Evolutionary conservation across 805 yeast species (phyloP).

Genomic region (Scheffersomyces ergatensis): DNA sequence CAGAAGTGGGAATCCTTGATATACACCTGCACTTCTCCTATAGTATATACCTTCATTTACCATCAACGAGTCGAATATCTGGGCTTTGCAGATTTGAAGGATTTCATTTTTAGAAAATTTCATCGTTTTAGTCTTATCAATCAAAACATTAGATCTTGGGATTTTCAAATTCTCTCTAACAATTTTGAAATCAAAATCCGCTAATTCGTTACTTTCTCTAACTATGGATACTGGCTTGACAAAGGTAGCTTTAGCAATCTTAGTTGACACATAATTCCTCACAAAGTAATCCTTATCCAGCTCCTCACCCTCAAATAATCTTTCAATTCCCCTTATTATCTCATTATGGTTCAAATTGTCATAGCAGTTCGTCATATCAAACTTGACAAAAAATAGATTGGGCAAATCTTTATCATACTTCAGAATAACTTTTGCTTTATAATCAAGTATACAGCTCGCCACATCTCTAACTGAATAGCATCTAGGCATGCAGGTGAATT

Average conservation of each 20-base stretch:
- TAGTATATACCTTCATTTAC: conserved; percentile 24
- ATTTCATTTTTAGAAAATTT: conserved; percentile 44
- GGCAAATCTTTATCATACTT: conserved; percentile 23
- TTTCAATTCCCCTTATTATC: conserved; percentile 30
- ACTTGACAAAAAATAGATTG: conserved; percentile 52
- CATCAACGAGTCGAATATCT: conserved; percentile 51
- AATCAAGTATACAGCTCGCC: conserved; percentile 34
- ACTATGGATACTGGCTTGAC: conserved; percentile 1
- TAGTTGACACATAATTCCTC: not conserved
- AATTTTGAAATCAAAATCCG: conserved; percentile 4
- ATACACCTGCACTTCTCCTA: conserved; percentile 65
- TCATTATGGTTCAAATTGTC: conserved; percentile 61
- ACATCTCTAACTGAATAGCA: conserved; percentile 47
- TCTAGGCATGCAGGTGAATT: conserved; percentile 18
- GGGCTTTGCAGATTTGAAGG: conserved; percentile 44
- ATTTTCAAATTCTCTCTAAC: not conserved
- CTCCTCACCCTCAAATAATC: conserved; percentile 22
- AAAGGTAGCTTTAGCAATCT: not conserved
- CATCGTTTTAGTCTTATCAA: conserved; percentile 23
- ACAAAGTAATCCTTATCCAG: conserved; percentile 16
- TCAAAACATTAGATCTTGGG: conserved; percentile 4
- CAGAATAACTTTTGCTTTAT: conserved; percentile 20
- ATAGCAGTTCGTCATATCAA: conserved; percentile 76
- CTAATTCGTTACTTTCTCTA: conserved; percentile 11
- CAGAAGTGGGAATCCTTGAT: conserved; percentile 83